These are phyloP conservation scores for Herpotrichia juniperi DNA, from an alignment of 2,329 filamentous ascomycete species.

Conservation along the genomic window DNA sequence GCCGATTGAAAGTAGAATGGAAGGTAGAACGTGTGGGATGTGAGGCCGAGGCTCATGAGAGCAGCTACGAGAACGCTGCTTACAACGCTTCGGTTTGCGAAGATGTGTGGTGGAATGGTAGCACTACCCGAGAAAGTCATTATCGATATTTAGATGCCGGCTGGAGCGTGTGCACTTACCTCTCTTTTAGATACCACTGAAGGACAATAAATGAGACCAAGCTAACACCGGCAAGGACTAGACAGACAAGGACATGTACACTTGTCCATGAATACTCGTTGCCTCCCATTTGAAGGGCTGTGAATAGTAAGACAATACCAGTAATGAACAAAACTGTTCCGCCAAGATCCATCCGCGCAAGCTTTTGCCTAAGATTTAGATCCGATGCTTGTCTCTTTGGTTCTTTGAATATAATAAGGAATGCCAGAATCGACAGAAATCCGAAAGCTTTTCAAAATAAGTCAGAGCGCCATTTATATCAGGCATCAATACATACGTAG, in stretches of 20 bases:
- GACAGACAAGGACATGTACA: neutral
- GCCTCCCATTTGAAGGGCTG: neutral
- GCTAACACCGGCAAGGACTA: neutral
- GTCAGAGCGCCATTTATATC: neutral
- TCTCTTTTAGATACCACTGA: neutral
- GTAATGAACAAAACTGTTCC: slow-evolving; percentile 1
- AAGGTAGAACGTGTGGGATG: slow-evolving; percentile 3
- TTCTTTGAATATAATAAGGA: neutral
- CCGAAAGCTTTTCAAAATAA: neutral
- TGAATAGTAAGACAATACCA: neutral
- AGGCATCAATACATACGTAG: neutral
- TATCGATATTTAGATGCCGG: too few relatives aligned
- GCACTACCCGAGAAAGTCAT: neutral
- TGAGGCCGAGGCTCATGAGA: neutral
- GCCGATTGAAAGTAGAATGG: slow-evolving; percentile 10
- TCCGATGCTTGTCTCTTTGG: neutral
- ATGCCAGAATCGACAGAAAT: neutral
- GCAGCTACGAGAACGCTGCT: neutral
- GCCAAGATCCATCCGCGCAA: neutral
- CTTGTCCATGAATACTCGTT: neutral
- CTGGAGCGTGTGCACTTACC: neutral
- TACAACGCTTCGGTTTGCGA: neutral
- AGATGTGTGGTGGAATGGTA: neutral
- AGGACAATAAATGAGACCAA: neutral
- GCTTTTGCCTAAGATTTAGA: neutral